phyloP scores from a whole-genome alignment of 2,329 filamentous ascomycete genomes.

The Sporothrix euskadiensis region DNA sequence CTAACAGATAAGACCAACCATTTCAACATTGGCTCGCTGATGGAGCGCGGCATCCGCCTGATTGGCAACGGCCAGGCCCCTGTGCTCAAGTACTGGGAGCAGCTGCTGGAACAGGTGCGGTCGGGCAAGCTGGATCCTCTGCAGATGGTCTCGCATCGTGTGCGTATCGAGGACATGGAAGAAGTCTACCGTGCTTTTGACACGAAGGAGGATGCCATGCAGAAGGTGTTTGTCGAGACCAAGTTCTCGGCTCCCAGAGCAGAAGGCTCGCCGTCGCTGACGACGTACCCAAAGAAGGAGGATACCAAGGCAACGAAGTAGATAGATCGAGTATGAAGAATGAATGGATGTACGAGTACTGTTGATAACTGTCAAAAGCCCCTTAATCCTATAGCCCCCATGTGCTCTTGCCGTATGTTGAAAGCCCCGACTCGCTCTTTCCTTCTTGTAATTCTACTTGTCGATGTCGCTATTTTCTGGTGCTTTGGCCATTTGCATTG shows the following conservation, averaged over 20 bases:
- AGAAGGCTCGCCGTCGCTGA: slow-evolving; percentile 46
- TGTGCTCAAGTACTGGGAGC: slow-evolving; percentile 81
- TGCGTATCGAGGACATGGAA: slow-evolving; percentile 70
- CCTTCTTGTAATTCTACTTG: background rate
- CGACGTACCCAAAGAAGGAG: background rate
- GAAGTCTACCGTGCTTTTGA: slow-evolving; percentile 66
- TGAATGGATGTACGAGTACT: background rate
- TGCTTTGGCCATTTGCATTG: background rate
- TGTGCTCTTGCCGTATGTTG: background rate
- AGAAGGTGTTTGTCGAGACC: slow-evolving; percentile 73
- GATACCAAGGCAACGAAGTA: background rate
- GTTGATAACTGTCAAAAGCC: background rate
- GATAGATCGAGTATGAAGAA: background rate
- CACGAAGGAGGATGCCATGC: slow-evolving; percentile 66
- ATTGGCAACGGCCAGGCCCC: slow-evolving; percentile 68
- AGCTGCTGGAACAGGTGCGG: slow-evolving; percentile 68
- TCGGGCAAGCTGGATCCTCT: slow-evolving; percentile 69
- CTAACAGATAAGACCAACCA: slow-evolving; percentile 62
- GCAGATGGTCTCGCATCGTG: slow-evolving; percentile 79
- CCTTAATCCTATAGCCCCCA: background rate
- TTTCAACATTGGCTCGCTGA: slow-evolving; percentile 79
- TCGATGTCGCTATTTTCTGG: background rate
- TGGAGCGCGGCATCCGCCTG: slow-evolving; percentile 82
- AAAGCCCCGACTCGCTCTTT: background rate
- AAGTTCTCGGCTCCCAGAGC: slow-evolving; percentile 54